Evolutionary conservation across 1,284 basidiomycete species (phyloP), one percentile per base, ranked within the genome.

Genomic region (Malassezia japonica): DNA sequence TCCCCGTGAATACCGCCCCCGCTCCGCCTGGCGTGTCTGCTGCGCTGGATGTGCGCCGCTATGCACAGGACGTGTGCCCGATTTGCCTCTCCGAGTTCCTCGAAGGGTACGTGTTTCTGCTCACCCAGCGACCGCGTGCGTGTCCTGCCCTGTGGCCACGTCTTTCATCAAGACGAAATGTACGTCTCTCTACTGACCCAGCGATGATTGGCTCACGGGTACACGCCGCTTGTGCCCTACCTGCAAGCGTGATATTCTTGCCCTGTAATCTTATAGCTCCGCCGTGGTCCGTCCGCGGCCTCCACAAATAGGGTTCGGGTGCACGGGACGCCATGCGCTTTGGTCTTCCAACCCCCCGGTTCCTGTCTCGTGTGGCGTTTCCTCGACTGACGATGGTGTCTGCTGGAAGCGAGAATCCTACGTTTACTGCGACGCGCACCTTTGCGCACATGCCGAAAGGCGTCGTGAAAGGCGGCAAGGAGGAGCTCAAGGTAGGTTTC

Each of bases 221-320:
- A 56, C 65, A 29, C 62, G 65, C 47, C 70, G 69, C 43, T 45
- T 71, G 12, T 72, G 70, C 45, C 70, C 70, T 3, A 70, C 69
- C n/a, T 72, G 70, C 48, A 71, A 71, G 56, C 55, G 65, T 13
- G 70, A 72, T 31, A 61, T 69, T 23, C 23, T 39, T 15, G 37
- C 37, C 23, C n/a, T n/a, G n/a, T n/a, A n/a, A n/a, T n/a, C n/a
- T n/a, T n/a, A n/a, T n/a, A n/a, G n/a, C n/a, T n/a, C n/a, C n/a
- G n/a, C n/a, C n/a, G n/a, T n/a, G n/a, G n/a, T n/a, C n/a, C n/a
- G n/a, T n/a, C n/a, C 32, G n/a, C n/a, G n/a, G n/a, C n/a, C n/a
- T n/a, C n/a, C n/a, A n/a, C n/a, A n/a, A n/a, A n/a, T n/a, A n/a
- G n/a, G n/a, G n/a, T n/a, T n/a, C n/a, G n/a, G n/a, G n/a, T n/a